Evolutionary conservation across 1,139 yeast species (phyloP).

Genomic region (Candida freyschussii): DNA sequence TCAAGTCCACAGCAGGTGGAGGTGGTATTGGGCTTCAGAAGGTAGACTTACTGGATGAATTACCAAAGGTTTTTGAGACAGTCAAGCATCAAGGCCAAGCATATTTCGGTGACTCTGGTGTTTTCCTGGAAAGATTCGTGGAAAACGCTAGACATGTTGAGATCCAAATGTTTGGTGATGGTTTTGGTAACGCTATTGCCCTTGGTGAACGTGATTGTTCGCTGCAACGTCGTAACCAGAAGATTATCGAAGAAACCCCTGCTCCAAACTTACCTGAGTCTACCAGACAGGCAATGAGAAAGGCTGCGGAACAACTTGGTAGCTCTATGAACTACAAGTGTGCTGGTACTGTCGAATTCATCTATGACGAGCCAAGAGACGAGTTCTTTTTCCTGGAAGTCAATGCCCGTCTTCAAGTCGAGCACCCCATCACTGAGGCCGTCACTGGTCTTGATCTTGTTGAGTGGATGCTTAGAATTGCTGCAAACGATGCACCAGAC

Average conservation of each 20-base stretch:
- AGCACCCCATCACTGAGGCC: constrained; percentile 94
- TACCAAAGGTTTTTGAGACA: constrained; percentile 77
- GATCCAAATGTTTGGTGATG: constrained; percentile 95
- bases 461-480: constrained; percentile 93
- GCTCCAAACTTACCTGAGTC: constrained; percentile 87
- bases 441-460: constrained; percentile 92
- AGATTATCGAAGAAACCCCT: constrained; percentile 94
- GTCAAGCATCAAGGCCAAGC: constrained; percentile 92
- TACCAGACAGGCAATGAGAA: constrained; percentile 70
- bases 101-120: constrained; percentile 93
- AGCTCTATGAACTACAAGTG: constrained; percentile 81
- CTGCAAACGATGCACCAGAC: constrained; percentile 84
- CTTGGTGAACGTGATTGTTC: constrained; percentile 98
- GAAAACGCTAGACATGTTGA: constrained; percentile 95
- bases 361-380: constrained; percentile 78
- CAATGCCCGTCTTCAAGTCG: constrained; percentile 94
- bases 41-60: constrained; percentile 76
- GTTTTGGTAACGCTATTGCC: constrained; percentile 85
- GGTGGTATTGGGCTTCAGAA: constrained; percentile 98
- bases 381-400: constrained; percentile 94
- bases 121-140: constrained; percentile 87
- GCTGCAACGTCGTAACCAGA: constrained; percentile 93
- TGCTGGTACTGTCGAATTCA: constrained; percentile 97
- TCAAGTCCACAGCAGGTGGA: constrained; percentile 97
- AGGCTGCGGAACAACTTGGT: constrained; percentile 80